Conservation (phyloP, 148 eudicot species). For the Persicaria maculosa region DNA sequence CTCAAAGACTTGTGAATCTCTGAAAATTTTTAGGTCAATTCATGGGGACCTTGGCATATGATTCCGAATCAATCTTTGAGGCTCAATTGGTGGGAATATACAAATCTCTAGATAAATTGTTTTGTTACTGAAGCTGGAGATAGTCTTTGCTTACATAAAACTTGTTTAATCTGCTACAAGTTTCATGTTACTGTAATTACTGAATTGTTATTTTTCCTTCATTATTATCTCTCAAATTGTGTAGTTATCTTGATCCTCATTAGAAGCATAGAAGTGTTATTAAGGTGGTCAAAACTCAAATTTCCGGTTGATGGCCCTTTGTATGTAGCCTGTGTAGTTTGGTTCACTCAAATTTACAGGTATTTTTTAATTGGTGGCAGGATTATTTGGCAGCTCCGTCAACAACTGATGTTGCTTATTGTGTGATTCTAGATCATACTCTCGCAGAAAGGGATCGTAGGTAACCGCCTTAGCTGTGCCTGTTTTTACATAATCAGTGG, state of each 20-base stretch:
- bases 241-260: not conserved
- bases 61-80: not conserved
- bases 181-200: not conserved
- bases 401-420: constrained; percentile 84
- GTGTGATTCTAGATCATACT: constrained; percentile 81
- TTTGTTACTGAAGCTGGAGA: not conserved
- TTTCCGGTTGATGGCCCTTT: not conserved
- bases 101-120: not conserved
- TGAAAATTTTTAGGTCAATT: not conserved
- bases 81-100: not conserved
- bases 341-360: not conserved
- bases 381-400: constrained; percentile 75
- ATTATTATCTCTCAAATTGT: not conserved
- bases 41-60: not conserved
- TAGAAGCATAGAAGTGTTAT: not conserved
- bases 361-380: constrained; percentile 38
- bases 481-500: constrained; percentile 1
- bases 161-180: not conserved
- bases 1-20: not conserved
- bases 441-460: constrained; percentile 99
- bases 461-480: constrained; percentile 24
- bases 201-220: not conserved
- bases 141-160: not conserved
- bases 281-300: not conserved
- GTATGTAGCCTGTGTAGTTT: not conserved